A percentile compares a stretch with the other conserved stretches of the same genome.
Evolutionary conservation across 2,329 filamentous ascomycete genomes (phyloP).

Genomic region (Ceratocystiopsis sp.): DNA sequence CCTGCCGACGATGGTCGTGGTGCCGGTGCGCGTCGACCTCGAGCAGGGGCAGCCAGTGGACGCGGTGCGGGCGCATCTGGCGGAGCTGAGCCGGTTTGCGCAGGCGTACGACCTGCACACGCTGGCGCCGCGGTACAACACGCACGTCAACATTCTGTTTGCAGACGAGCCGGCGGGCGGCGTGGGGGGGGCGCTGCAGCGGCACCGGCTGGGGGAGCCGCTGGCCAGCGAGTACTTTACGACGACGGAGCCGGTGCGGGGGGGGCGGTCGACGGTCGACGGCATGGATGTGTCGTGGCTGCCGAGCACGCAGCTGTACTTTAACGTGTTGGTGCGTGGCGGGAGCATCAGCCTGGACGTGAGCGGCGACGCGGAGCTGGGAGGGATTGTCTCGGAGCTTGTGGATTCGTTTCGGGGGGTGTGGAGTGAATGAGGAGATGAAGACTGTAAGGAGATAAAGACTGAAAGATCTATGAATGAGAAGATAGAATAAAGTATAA

Average conservation of each 20-base stretch:
- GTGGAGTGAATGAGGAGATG: no score
- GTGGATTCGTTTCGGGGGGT: no score
- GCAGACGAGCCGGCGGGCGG: neutral
- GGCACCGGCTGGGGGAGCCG: constrained; percentile 6
- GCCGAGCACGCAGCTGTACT: constrained; percentile 5
- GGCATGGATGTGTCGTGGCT: constrained; percentile 3
- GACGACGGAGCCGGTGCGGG: neutral
- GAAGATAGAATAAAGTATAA: no score
- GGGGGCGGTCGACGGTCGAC: neutral
- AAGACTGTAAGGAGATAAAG: no score
- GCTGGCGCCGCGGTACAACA: constrained; percentile 6
- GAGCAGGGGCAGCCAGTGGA: neutral
- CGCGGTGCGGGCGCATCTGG: constrained; percentile 6
- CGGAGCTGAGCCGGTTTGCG: constrained; percentile 7
- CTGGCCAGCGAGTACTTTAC: constrained; percentile 9
- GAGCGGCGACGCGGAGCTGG: constrained; percentile 7
- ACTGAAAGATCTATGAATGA: no score
- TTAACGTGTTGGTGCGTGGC: constrained; percentile 7
- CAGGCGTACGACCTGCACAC: constrained; percentile 6
- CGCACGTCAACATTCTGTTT: constrained; percentile 8
- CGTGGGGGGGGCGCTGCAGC: neutral
- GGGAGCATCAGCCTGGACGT: constrained; percentile 4
- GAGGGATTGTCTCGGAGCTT: neutral
- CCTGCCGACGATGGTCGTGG: no score
- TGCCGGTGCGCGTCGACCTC: no score